Conservation (phyloP, 2,329 filamentous ascomycete species). For the Trematosphaeria pertusa region DNA sequence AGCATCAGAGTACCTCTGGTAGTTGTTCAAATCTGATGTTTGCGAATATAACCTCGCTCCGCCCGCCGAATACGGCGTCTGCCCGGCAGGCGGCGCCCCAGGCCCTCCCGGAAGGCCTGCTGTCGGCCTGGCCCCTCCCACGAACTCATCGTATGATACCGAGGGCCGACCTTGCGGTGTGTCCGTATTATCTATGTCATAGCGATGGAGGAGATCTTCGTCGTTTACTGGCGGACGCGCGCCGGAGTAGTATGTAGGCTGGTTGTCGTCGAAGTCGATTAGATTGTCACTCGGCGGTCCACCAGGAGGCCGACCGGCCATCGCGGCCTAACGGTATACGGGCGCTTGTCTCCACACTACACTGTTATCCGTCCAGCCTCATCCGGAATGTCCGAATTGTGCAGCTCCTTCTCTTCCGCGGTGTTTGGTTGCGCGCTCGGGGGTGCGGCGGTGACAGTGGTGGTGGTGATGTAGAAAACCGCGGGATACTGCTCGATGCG, state of each 20-base stretch:
- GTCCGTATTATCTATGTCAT: conserved; percentile 72
- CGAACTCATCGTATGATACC: conserved; percentile 93
- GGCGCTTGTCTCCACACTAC: conserved; percentile 31
- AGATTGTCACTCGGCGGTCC: conserved; percentile 64
- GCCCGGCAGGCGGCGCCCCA: conserved; percentile 45
- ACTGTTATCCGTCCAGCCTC: conserved; percentile 26
- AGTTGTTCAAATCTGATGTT: conserved; percentile 83
- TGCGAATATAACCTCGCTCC: conserved; percentile 67
- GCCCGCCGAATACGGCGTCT: conserved; percentile 44
- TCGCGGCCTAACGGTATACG: conserved; percentile 41
- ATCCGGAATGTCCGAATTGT: conserved; percentile 25
- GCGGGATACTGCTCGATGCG: conserved; percentile 8
- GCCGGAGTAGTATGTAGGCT: conserved; percentile 75
- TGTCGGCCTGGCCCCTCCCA: conserved; percentile 68
- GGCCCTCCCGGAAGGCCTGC: conserved; percentile 54
- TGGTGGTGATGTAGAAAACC: conserved; percentile 7
- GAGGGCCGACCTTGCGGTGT: conserved; percentile 75
- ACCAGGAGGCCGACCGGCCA: conserved; percentile 63
- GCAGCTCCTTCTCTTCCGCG: conserved; percentile 4
- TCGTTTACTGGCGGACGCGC: conserved; percentile 81
- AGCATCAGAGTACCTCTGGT: conserved; percentile 88
- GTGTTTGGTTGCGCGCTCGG: conserved; percentile 7
- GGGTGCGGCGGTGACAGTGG: conserved; percentile 9
- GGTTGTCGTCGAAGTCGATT: conserved; percentile 75
- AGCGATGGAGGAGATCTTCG: conserved; percentile 78